Base-by-base conservation (phyloP, 2,329 filamentous ascomycete species). In the Aspergillus clavatus region DNA sequence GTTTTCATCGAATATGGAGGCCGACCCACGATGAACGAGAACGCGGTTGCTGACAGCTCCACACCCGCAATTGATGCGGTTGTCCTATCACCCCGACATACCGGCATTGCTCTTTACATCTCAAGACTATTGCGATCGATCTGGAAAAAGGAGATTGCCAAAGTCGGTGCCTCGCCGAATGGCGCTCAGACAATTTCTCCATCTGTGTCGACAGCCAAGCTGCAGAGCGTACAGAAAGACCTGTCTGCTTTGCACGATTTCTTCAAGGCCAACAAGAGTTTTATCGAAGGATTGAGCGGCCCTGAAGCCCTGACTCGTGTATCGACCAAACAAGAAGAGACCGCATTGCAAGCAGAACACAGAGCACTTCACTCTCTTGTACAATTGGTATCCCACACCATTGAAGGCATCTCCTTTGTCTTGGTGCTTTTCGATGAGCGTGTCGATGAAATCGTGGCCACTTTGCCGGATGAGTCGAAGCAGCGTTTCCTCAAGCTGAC, bases 321-420 rank as follows among this genome's bases (percentile, higher is more conserved):
- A 1, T 80, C 81, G 0, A 93, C 83, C 45, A 84, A 91, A 52
- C 87, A 95, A 62, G 93, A 96, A 58, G 91, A 97, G 66, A 81
- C 95, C 38, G 88, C 90, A 1, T 75, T 95, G 18, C 91, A 96
- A 65, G 91, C 89, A 11, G 93, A 98, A 67, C 91, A 98, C 63
- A 87, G 94, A 57, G 90, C 90, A 8, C 78, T 98, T 53, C 86
- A 93, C 60, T 89, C 89, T 2, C 73, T 98, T 39, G 81, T 95
- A 51, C 83, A 86, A 53, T 76, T 98, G 19, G 88, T 96, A 66
- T 84, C 85, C 43, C 89, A 89, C 65, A 93, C 96, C 29, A 90
- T 93, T 6, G 93, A 98, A 66, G 93, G 93, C 3, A 95, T 98
- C 41, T 95, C 91, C 0, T 98, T 98, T 58, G 89, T 96, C 3